Evolutionary conservation across 2,329 filamentous ascomycete species (phyloP).

Genomic region (Aspergillus candidus): DNA sequence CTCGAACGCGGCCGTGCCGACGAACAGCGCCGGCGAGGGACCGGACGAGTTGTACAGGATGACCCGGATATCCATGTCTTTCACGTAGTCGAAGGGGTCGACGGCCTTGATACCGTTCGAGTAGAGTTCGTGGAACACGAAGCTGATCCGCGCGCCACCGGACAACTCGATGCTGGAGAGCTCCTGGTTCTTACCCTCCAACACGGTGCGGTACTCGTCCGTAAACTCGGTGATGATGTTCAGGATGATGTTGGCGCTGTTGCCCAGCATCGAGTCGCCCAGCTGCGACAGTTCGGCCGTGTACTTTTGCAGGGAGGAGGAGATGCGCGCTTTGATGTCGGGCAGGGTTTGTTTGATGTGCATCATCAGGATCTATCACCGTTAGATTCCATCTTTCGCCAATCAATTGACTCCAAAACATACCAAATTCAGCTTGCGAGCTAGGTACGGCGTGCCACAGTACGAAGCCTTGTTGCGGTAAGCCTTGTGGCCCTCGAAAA

Average conservation of each 20-base stretch:
- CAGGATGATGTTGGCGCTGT: slow-evolving; percentile 91
- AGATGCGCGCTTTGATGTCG: slow-evolving; percentile 95
- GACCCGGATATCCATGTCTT: slow-evolving; percentile 94
- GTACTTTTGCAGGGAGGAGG: slow-evolving; percentile 92
- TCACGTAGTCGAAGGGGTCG: slow-evolving; percentile 94
- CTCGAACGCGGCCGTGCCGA: slow-evolving; percentile 97
- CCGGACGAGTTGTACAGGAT: slow-evolving; percentile 99
- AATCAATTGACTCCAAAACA: not conserved
- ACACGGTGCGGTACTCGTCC: slow-evolving; percentile 91
- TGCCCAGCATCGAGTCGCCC: slow-evolving; percentile 90
- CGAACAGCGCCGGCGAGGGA: slow-evolving; percentile 91
- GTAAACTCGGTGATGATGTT: slow-evolving; percentile 99
- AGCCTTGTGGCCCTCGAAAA: slow-evolving; percentile 97
- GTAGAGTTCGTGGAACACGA: slow-evolving; percentile 98
- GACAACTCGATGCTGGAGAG: slow-evolving; percentile 91
- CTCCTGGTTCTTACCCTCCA: slow-evolving; percentile 96
- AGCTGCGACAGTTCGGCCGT: slow-evolving; percentile 70
- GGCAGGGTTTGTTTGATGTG: slow-evolving; percentile 99
- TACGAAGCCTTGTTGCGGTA: slow-evolving; percentile 98
- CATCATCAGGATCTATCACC: slow-evolving; percentile 85
- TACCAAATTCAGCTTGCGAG: slow-evolving; percentile 86
- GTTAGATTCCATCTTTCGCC: slow-evolving; percentile 24
- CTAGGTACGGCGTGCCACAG: slow-evolving; percentile 95
- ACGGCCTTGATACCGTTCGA: slow-evolving; percentile 96
- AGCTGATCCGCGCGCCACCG: slow-evolving; percentile 95